Evolutionary conservation across 2,329 filamentous ascomycete species (phyloP).

Genomic region (Pestalotiopsis sp.): DNA sequence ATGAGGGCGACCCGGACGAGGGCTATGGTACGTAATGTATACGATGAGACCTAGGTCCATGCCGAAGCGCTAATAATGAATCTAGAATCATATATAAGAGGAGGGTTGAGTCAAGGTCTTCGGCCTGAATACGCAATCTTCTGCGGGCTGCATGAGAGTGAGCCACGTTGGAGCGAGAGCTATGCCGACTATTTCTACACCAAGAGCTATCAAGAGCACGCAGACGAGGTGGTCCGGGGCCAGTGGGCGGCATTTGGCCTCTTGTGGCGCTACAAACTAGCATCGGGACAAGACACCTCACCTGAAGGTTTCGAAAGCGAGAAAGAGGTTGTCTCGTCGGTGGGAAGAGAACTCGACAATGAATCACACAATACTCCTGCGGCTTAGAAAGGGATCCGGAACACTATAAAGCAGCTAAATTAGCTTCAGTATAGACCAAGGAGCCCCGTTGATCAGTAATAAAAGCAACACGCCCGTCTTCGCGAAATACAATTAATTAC

Average conservation of each 20-base stretch:
- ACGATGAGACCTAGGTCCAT: not conserved
- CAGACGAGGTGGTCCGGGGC: not conserved
- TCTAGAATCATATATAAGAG: not conserved
- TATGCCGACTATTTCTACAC: not conserved
- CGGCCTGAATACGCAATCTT: not conserved
- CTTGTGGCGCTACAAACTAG: not conserved
- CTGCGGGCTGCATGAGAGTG: not conserved
- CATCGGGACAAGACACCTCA: not conserved
- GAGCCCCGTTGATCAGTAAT: not conserved
- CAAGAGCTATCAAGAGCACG: not conserved
- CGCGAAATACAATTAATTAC: not conserved
- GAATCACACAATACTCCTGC: not conserved
- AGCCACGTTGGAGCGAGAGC: not conserved
- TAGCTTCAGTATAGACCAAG: not conserved
- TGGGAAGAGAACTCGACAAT: not conserved
- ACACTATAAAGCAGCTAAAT: not conserved
- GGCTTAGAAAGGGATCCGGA: not conserved
- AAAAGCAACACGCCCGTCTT: not conserved
- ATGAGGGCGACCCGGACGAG: not conserved
- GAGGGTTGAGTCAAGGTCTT: not conserved
- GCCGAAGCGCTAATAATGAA: not conserved
- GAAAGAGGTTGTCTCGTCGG: not conserved
- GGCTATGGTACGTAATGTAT: not conserved
- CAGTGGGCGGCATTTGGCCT: not conserved
- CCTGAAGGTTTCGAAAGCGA: not conserved